Percentiles rank a stretch among this genome's conserved stretches.
Evolutionary conservation across 75 land plant genomes (phyloP).

Genomic region (Larix kaempferi): DNA sequence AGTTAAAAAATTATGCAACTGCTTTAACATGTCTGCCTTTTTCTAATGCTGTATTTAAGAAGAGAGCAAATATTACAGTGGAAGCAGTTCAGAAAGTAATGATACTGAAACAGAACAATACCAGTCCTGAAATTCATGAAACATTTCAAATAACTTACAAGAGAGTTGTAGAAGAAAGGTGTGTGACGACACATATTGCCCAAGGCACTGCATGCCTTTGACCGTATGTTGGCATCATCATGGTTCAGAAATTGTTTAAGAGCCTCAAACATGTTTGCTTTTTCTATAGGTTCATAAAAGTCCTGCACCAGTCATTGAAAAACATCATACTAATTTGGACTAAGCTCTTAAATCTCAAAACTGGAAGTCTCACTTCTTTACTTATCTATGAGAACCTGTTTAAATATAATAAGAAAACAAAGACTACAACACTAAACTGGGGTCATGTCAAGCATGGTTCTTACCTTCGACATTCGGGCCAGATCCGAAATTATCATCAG

Average conservation of each 20-base stretch:
- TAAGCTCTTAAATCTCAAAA: background rate
- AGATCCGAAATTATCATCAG: slow-evolving; percentile 90
- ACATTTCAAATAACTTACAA: slow-evolving; percentile 44
- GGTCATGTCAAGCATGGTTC: background rate
- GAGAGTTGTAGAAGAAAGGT: slow-evolving; percentile 67
- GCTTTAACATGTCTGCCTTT: too few species aligned
- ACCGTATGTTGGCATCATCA: slow-evolving; percentile 82
- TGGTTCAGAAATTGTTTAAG: slow-evolving; percentile 59
- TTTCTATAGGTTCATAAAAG: slow-evolving; percentile 76
- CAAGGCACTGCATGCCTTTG: slow-evolving; percentile 95
- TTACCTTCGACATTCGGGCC: slow-evolving; percentile 93
- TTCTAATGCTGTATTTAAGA: too few species aligned
- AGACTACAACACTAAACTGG: background rate
- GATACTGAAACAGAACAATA: too few species aligned
- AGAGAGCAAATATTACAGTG: too few species aligned
- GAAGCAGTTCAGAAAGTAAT: too few species aligned
- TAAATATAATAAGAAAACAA: background rate
- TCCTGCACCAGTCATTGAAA: slow-evolving; percentile 42
- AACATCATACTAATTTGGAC: slow-evolving; percentile 1
- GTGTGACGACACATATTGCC: slow-evolving; percentile 99
- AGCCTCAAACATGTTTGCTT: slow-evolving; percentile 55
- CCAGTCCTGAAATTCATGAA: background rate
- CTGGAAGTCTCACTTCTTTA: background rate
- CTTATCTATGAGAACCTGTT: background rate
- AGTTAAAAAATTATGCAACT: background rate